phyloP scores from a whole-genome alignment of 139 green algal genomes.

The Micractinium sp. region DNA sequence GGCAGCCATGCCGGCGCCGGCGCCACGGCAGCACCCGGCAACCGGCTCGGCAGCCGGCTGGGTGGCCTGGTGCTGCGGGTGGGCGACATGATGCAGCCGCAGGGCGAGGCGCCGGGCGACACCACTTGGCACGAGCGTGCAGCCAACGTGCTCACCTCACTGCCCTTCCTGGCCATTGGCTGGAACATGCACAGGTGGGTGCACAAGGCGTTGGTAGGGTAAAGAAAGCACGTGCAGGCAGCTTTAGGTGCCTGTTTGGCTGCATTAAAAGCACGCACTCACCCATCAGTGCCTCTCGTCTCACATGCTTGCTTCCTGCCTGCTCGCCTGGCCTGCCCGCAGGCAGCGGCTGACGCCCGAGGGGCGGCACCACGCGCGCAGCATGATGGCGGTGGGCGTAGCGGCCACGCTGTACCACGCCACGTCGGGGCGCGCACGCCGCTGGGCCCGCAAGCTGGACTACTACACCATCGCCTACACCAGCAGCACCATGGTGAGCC shows the following conservation, averaged over 20 bases:
- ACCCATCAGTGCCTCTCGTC: neutral
- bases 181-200: conserved; percentile 57
- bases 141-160: conserved; percentile 70
- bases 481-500: conserved; percentile 51
- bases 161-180: conserved; percentile 68
- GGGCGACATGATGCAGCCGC: conserved; percentile 32
- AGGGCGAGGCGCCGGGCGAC: conserved; percentile 48
- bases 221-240: too few relatives aligned
- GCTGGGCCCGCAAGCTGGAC: conserved; percentile 68
- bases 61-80: conserved; percentile 17
- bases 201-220: neutral
- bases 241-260: neutral
- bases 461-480: conserved; percentile 68
- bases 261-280: neutral
- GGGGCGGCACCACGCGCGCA: conserved; percentile 61
- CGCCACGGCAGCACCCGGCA: neutral
- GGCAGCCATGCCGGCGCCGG: neutral
- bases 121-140: conserved; percentile 60
- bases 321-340: neutral
- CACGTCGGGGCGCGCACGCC: conserved; percentile 50
- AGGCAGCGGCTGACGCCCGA: conserved; percentile 51
- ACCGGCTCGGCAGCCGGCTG: neutral
- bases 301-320: neutral
- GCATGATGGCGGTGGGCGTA: conserved; percentile 63
- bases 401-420: conserved; percentile 64